These are phyloP conservation scores for Pyricularia sp. DNA, from an alignment of 2,329 filamentous ascomycete genomes.

Conservation along the genomic window DNA sequence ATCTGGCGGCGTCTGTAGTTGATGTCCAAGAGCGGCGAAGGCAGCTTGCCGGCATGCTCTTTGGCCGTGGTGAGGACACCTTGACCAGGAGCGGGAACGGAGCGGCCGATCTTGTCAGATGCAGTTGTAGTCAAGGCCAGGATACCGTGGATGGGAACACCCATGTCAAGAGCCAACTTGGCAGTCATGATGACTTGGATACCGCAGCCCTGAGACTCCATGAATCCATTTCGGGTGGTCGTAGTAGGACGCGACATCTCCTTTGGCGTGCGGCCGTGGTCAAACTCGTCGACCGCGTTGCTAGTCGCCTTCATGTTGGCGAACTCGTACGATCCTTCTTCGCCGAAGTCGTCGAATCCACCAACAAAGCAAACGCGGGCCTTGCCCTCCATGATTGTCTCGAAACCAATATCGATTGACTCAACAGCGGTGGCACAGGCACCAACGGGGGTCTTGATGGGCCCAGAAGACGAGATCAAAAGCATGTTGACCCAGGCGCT, in stretches of 20 bases:
- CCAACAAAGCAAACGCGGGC: constrained; percentile 94
- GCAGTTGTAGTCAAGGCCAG: constrained; percentile 90
- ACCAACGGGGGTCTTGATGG: constrained; percentile 97
- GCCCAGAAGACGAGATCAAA: constrained; percentile 84
- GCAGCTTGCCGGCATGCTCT: constrained; percentile 84
- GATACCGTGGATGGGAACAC: constrained; percentile 93
- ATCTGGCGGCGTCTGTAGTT: constrained; percentile 95
- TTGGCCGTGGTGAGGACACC: constrained; percentile 94
- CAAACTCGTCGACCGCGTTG: constrained; percentile 94
- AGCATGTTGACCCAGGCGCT: constrained; percentile 99
- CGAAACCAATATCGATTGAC: constrained; percentile 94
- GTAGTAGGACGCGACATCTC: constrained; percentile 98
- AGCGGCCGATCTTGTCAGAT: constrained; percentile 98
- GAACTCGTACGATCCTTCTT: constrained; percentile 98
- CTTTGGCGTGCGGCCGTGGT: constrained; percentile 84
- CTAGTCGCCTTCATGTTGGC: constrained; percentile 99
- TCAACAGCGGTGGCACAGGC: constrained; percentile 96
- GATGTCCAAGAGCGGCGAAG: constrained; percentile 91
- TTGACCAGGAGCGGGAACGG: constrained; percentile 90
- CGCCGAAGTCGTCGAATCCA: constrained; percentile 98
- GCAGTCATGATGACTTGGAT: constrained; percentile 98
- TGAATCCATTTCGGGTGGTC: constrained; percentile 94
- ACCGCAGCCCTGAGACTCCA: constrained; percentile 98
- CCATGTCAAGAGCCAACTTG: constrained; percentile 93
- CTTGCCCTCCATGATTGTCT: constrained; percentile 98